Conservation (phyloP, 352 stramenopile species). For the Sclerospora graminicola region DNA sequence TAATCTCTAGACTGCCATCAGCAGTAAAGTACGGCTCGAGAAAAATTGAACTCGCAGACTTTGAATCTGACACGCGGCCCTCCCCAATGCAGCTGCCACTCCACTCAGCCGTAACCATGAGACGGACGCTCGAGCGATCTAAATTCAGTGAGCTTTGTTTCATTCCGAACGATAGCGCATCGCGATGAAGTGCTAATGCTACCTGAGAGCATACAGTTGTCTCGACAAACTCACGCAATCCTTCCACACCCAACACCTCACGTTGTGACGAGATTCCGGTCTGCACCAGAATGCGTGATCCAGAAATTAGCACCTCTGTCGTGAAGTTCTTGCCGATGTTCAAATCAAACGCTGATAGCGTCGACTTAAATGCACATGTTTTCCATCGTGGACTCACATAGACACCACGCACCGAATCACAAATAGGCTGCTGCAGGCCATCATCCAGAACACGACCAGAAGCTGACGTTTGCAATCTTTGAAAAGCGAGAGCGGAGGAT, state of each 20-base stretch:
- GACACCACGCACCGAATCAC: constrained; percentile 70
- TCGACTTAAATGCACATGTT: constrained; percentile 66
- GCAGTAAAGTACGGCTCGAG: constrained; percentile 61
- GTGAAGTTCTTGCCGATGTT: constrained; percentile 78
- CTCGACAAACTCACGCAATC: constrained; percentile 60
- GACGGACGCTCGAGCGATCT: constrained; percentile 57
- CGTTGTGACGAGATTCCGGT: constrained; percentile 43
- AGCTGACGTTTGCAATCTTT: constrained; percentile 41
- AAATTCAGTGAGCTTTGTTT: constrained; percentile 75
- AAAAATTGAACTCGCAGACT: constrained; percentile 52
- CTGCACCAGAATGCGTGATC: constrained; percentile 67
- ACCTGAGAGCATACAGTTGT: constrained; percentile 71
- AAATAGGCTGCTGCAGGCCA: constrained; percentile 67
- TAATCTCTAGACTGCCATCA: constrained; percentile 46
- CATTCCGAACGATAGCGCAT: constrained; percentile 59
- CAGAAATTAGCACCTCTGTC: constrained; percentile 69
- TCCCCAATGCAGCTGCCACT: constrained; percentile 79
- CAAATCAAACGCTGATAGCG: constrained; percentile 68
- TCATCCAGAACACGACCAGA: constrained; percentile 68
- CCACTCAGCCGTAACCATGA: constrained; percentile 72
- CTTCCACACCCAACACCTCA: constrained; percentile 49
- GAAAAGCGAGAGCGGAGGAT: constrained; percentile 49
- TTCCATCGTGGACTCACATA: constrained; percentile 77
- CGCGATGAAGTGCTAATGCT: constrained; percentile 48
- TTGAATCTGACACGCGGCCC: constrained; percentile 68